These are phyloP conservation scores for Auriscalpium microsporum DNA, from an alignment of 768 basidiomycete species.

Conservation along the genomic window DNA sequence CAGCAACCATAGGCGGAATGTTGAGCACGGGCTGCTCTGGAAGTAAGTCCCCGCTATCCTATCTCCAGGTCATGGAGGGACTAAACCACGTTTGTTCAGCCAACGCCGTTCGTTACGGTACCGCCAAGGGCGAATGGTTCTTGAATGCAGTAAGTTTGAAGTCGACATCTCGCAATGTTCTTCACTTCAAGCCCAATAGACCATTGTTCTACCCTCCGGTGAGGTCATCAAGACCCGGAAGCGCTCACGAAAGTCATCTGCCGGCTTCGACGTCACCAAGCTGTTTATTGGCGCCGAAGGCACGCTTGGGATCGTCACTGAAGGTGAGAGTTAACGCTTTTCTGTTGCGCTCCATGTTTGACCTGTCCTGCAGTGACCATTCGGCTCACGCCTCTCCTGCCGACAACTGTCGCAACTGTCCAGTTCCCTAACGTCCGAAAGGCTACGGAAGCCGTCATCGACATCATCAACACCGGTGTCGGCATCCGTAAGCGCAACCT, in stretches of 20 bases:
- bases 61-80: background rate
- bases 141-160: constrained; percentile 56
- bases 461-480: constrained; percentile 64
- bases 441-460: constrained; percentile 68
- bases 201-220: constrained; percentile 82
- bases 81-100: constrained; percentile 29
- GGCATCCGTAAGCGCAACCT: constrained; percentile 55
- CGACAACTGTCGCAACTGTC: constrained; percentile 75
- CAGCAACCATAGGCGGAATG: constrained; percentile 83
- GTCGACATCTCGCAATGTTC: background rate
- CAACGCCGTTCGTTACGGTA: constrained; percentile 81
- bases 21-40: constrained; percentile 81
- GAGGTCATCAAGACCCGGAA: constrained; percentile 85
- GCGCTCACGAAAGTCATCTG: constrained; percentile 74
- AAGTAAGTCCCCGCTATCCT: constrained; percentile 35
- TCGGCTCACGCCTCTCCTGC: constrained; percentile 70
- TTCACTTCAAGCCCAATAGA: constrained; percentile 33
- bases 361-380: constrained; percentile 49
- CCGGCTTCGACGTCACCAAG: constrained; percentile 81
- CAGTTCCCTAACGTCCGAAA: constrained; percentile 70
- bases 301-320: constrained; percentile 83
- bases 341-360: background rate
- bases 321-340: constrained; percentile 36
- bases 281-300: constrained; percentile 80
- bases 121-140: constrained; percentile 87